These are phyloP conservation scores for Phellopilus nigrolimitatus DNA, from an alignment of 1,284 basidiomycete species.

Conservation along the genomic window DNA sequence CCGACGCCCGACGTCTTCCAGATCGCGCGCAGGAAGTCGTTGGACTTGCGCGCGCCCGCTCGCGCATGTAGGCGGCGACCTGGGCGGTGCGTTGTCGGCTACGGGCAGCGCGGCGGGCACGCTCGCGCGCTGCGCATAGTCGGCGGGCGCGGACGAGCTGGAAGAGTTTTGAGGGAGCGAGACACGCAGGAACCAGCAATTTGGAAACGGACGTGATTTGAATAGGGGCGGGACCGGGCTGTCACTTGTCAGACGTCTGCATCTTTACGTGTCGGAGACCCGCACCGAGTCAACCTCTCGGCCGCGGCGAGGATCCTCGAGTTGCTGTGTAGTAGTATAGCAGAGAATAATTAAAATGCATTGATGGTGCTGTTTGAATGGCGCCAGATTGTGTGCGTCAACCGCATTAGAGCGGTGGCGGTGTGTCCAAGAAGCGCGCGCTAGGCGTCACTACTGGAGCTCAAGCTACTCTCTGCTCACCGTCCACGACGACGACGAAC, in stretches of 20 bases:
- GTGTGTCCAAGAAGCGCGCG: neutral
- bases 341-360: neutral
- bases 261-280: neutral
- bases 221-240: too few species aligned
- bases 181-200: too few species aligned
- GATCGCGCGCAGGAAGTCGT: constrained; percentile 31
- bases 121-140: too few species aligned
- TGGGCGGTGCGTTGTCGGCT: too few species aligned
- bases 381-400: neutral
- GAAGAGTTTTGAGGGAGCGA: too few species aligned
- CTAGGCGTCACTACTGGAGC: neutral
- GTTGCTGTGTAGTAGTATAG: constrained; percentile 12
- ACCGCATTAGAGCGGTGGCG: neutral
- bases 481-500: constrained; percentile 1
- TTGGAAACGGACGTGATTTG: too few species aligned
- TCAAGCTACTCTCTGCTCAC: neutral
- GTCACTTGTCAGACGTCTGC: too few species aligned
- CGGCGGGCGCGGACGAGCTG: too few species aligned
- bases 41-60: too few species aligned
- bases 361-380: neutral
- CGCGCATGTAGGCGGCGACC: too few species aligned
- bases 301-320: too few species aligned
- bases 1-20: constrained; percentile 28
- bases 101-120: too few species aligned
- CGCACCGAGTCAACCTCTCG: neutral